Conservation (phyloP, 441 rosid genomes). For the Euphorbia schlechtendalii region DNA sequence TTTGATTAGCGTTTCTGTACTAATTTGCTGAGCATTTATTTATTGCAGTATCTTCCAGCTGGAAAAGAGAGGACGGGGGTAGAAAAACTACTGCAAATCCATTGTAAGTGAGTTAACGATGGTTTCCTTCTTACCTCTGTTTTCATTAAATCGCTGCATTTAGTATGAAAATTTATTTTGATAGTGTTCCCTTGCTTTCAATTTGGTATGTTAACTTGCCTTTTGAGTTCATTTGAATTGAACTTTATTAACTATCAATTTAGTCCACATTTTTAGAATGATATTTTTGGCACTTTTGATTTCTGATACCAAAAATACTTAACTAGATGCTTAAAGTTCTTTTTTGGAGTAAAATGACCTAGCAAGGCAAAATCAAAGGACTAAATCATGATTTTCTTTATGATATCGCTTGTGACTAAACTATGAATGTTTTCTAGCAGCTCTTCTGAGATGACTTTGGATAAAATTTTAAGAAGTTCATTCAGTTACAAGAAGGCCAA, state of each 20-base stretch:
- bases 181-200: not conserved
- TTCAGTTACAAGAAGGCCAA: conserved; percentile 49
- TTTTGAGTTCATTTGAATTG: too few relatives aligned
- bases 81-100: conserved; percentile 18
- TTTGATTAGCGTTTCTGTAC: not conserved
- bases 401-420: not conserved
- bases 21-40: conserved; percentile 8
- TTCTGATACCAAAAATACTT: too few relatives aligned
- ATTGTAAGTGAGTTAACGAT: conserved; percentile 25
- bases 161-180: not conserved
- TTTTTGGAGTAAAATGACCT: not conserved
- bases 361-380: not conserved
- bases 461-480: conserved; percentile 37
- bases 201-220: too few relatives aligned
- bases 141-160: not conserved
- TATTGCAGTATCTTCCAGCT: conserved; percentile 26
- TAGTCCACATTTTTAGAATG: not conserved
- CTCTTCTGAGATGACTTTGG: conserved; percentile 29
- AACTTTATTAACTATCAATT: not conserved
- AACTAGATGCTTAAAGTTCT: too few relatives aligned
- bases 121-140: too few relatives aligned
- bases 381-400: too few relatives aligned
- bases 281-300: too few relatives aligned
- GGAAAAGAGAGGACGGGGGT: conserved; percentile 19
- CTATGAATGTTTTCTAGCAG: conserved; percentile 15